Evolutionary conservation across 306 rosid genomes (phyloP).

Genomic region (Dryas alaskensis): DNA sequence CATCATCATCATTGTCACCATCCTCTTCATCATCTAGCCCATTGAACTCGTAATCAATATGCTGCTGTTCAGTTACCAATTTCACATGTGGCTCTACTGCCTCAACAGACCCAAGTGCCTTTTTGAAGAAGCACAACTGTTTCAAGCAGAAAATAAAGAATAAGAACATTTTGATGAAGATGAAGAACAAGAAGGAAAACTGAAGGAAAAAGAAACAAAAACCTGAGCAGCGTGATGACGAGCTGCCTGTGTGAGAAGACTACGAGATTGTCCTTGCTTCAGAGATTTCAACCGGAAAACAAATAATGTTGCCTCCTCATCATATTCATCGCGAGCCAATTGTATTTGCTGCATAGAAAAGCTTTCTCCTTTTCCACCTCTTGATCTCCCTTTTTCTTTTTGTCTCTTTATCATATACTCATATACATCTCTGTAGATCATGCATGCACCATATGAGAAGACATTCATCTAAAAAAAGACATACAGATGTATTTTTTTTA

Average conservation of each 20-base stretch:
- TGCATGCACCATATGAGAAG: slow-evolving; percentile 25
- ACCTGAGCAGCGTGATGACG: slow-evolving; percentile 99
- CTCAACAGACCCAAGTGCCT: slow-evolving; percentile 82
- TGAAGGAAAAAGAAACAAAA: slow-evolving; percentile 15
- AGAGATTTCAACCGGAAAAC: slow-evolving; percentile 95
- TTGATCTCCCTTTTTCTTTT: slow-evolving; percentile 79
- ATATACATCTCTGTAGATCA: slow-evolving; percentile 71
- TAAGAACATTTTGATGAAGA: slow-evolving; percentile 8
- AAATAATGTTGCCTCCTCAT: slow-evolving; percentile 85
- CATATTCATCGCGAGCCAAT: slow-evolving; percentile 87
- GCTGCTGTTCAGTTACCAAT: slow-evolving; percentile 76
- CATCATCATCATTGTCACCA: slow-evolving; percentile 43
- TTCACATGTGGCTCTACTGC: slow-evolving; percentile 84
- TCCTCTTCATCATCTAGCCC: slow-evolving; percentile 74
- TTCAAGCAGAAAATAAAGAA: slow-evolving; percentile 31
- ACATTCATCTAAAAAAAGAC: slow-evolving; percentile 13
- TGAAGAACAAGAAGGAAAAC: slow-evolving; percentile 2
- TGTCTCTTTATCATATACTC: slow-evolving; percentile 66
- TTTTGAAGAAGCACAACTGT: slow-evolving; percentile 86
- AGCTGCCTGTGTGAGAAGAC: slow-evolving; percentile 98
- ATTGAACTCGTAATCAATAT: slow-evolving; percentile 85
- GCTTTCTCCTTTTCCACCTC: slow-evolving; percentile 65
- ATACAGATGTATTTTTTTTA: neutral
- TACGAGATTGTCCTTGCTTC: slow-evolving; percentile 94
- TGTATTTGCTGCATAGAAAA: slow-evolving; percentile 73